Base-by-base conservation (phyloP, 2,329 filamentous ascomycete species). In the Colletotrichum camelliae region DNA sequence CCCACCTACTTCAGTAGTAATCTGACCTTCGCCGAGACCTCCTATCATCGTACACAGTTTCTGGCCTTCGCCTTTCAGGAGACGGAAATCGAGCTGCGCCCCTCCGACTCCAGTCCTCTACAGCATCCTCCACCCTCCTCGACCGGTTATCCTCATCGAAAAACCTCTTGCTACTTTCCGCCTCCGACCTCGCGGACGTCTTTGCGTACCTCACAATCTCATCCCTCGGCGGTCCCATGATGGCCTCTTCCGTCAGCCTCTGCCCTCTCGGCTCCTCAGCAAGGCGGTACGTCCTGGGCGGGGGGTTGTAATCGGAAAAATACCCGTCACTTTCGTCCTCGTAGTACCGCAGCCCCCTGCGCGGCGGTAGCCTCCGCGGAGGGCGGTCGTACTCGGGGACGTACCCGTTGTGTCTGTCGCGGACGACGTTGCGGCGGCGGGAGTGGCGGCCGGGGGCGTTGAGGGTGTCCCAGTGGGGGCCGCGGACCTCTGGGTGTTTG, bases 391-490 rank as follows among this genome's bases (percentile, higher is more conserved):
- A 66, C 31, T 52, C 67, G 27, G 72, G 37, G 39, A 68, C 35
- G 57, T 75, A 69, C 18, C 67, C 67, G 67, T 69, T 69, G 67
- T 69, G 67, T 27, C 67, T 55, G 58, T 76, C 70, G 43, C 72
- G 60, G 64, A 74, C 65, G 43, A 76, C 74, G 24, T 76, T 76
- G 16, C 72, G 74, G 13, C 74, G 74, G 58, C 70, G 70, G n/a
- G 43, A 67, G 48, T 52, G 74, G 70, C 74, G 74, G 21, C 65
- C 39, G 21, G 73, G 29, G 21, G 43, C 21, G 21, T 52, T 43
- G 43, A 52, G 43, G n/a, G 43, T 52, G 16, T 81, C 81, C 82
- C 83, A 84, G 21, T 82, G 79, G 8, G 83, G 80, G 31, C 81
- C 79, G 13, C 83, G 80, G 33, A 81, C 78, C 21, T 78, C 81